Evolutionary conservation across 2,329 filamentous ascomycete genomes (phyloP).

Genomic region (Xylaria sp.): DNA sequence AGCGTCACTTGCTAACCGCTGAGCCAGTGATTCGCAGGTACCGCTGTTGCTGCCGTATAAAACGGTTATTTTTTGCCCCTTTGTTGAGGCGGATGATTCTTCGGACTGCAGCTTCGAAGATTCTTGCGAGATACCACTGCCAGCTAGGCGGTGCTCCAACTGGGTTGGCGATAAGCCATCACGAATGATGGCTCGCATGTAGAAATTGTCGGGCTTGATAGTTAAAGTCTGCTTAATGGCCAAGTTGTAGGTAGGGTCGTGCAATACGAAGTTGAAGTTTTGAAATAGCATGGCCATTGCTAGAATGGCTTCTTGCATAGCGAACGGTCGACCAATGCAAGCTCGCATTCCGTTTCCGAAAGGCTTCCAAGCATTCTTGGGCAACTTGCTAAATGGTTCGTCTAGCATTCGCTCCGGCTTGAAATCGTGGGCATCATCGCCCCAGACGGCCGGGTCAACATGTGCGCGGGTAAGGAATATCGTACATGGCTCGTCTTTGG

Average conservation of each 20-base stretch:
- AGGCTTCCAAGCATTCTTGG: conserved; percentile 74
- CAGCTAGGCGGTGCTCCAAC: conserved; percentile 59
- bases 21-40: conserved; percentile 77
- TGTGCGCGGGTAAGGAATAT: conserved; percentile 66
- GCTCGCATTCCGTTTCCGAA: conserved; percentile 78
- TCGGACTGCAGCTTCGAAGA: conserved; percentile 29
- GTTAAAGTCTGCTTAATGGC: conserved; percentile 60
- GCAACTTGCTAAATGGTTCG: conserved; percentile 73
- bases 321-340: conserved; percentile 79
- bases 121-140: conserved; percentile 38
- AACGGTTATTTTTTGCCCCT: conserved; percentile 66
- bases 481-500: conserved; percentile 61
- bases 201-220: conserved; percentile 64
- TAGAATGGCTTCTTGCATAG: conserved; percentile 77
- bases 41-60: conserved; percentile 80
- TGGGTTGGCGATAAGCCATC: conserved; percentile 57
- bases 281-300: conserved; percentile 68
- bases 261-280: conserved; percentile 69
- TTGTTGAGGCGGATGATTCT: conserved; percentile 12
- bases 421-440: conserved; percentile 73
- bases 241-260: conserved; percentile 64
- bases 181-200: conserved; percentile 62
- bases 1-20: conserved; percentile 70
- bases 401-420: conserved; percentile 78
- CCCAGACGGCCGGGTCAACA: conserved; percentile 71